Conservation (phyloP, 352 stramenopile species). For the Phytopythium mirpurense region DNA sequence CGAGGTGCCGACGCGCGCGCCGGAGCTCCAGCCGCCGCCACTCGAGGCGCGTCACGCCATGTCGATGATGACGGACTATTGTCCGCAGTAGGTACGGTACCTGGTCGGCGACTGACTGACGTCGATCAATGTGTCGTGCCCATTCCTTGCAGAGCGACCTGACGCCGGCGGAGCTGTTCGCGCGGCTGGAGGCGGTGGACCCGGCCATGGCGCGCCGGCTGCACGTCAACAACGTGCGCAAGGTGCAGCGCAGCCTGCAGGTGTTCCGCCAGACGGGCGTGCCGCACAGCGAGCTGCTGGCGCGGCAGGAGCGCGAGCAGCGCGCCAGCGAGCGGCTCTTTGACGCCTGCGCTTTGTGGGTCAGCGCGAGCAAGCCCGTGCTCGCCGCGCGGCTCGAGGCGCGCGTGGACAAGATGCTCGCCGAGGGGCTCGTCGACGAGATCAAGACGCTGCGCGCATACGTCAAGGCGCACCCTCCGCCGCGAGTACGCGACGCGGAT, state of each 20-base stretch:
- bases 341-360: slow-evolving; percentile 80
- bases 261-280: slow-evolving; percentile 80
- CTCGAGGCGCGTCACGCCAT: not conserved
- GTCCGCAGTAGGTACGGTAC: too few relatives aligned
- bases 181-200: slow-evolving; percentile 59
- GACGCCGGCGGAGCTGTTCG: slow-evolving; percentile 57
- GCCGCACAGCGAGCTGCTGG: slow-evolving; percentile 65
- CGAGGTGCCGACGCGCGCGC: slow-evolving; percentile 34
- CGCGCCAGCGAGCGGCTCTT: slow-evolving; percentile 58
- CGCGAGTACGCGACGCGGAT: slow-evolving; percentile 15
- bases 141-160: slow-evolving; percentile 25
- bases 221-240: slow-evolving; percentile 85
- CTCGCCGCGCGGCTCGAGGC: slow-evolving; percentile 58
- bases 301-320: slow-evolving; percentile 42
- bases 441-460: slow-evolving; percentile 49
- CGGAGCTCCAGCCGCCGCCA: not conserved
- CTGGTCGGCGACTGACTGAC: too few relatives aligned
- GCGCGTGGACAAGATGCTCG: slow-evolving; percentile 81
- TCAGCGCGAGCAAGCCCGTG: slow-evolving; percentile 65
- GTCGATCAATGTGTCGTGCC: too few relatives aligned
- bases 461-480: slow-evolving; percentile 39
- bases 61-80: too few relatives aligned
- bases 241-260: slow-evolving; percentile 81
- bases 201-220: slow-evolving; percentile 75
- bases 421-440: slow-evolving; percentile 69